Base-by-base conservation (phyloP, 805 yeast species). In the Starmerella powellii region DNA sequence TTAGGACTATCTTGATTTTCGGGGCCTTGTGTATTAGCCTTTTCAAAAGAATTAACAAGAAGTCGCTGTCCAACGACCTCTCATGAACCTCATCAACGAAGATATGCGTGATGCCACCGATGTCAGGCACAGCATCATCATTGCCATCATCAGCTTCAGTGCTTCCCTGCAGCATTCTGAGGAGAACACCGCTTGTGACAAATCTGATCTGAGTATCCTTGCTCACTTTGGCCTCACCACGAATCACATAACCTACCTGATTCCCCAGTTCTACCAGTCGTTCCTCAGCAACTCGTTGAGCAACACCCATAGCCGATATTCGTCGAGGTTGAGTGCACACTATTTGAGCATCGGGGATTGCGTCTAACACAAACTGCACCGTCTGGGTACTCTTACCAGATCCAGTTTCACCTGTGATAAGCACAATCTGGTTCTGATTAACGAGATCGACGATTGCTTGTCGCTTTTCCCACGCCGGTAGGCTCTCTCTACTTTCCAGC, bases 21-120 rank as follows among this genome's bases (percentile, higher is more conserved):
- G 66, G 68, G 34, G 58, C 54, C 35, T 58, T 64, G 10, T 62
- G 55, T 49, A 78, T 53, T 4, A 85, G 63, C 30, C 70, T 70
- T 53, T 83, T 86, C 47, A 88, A 64, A 37, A 88, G 70, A 40
- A 86, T 83, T 40, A 88, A 65, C 30, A 88, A 65, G 43, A 87
- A 76, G 60, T 88, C 97, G 46, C 87, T 76, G 54, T 88, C 97
- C 42, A 87, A 74, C 0, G 95, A 85, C 51, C 97, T 65, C 61
- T 88, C 97, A 59, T 88, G 97, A n/a, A 88, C 97, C 62, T 88
- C 97, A 67, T 88, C 97, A 31, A 87, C 75, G 31, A 87, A 76
- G 30, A 87, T 72, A 54, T 80, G 81, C 26, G 78, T 75, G 15
- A 87, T 62, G 4, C 49, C 51, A 11, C 41, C 32, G 2, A 48